Conservation (phyloP, 208 protist genomes). For the Trichomonas gallinae region DNA sequence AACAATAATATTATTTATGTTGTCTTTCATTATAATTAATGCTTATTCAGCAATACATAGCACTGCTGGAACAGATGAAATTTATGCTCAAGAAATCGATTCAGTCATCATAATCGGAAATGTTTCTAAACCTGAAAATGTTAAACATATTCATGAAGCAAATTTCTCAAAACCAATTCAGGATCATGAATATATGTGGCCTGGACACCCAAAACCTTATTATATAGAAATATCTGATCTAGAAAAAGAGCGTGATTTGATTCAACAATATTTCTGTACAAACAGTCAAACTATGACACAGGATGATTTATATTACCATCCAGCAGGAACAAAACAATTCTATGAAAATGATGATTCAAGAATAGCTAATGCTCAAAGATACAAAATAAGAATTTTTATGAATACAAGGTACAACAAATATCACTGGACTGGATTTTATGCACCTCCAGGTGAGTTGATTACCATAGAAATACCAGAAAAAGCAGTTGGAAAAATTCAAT, state of each 20-base stretch:
- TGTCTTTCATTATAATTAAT: no score
- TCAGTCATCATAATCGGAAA: background rate
- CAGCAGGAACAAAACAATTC: background rate
- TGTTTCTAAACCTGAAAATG: background rate
- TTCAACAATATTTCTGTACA: background rate
- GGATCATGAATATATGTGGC: background rate
- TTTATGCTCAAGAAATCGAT: background rate
- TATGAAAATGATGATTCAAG: background rate
- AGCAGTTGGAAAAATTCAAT: no score
- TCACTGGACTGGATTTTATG: background rate
- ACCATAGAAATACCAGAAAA: background rate
- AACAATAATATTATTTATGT: no score
- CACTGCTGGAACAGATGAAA: no score
- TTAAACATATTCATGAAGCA: background rate
- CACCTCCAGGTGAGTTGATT: background rate
- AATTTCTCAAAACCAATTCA: background rate
- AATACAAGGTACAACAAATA: background rate
- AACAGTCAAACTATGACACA: background rate
- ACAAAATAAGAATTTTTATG: background rate
- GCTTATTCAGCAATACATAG: no score
- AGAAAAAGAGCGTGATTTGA: background rate
- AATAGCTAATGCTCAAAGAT: background rate
- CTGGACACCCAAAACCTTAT: background rate
- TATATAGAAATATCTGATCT: background rate
- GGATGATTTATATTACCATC: no score